Evolutionary conservation across 2,329 filamentous ascomycete genomes (phyloP).

Genomic region (Cladosporium sp.): DNA sequence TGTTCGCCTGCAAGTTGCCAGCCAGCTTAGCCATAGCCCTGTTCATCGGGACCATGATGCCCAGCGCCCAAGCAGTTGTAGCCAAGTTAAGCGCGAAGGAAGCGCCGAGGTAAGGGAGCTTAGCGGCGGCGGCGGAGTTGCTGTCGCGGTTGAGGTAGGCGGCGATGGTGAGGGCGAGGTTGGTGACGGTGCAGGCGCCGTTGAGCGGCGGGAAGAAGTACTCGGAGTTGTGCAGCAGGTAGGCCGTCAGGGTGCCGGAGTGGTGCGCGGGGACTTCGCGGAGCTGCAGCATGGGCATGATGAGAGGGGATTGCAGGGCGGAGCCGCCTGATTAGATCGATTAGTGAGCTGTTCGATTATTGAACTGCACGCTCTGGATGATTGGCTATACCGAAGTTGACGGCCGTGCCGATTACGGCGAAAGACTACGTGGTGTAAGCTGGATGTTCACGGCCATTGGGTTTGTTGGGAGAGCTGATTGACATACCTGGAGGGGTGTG

Average conservation of each 20-base stretch:
- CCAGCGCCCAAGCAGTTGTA: slow-evolving; percentile 26
- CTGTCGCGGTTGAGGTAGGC: slow-evolving; percentile 23
- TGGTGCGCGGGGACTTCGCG: slow-evolving; percentile 21
- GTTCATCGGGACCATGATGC: slow-evolving; percentile 29
- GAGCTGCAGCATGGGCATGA: slow-evolving; percentile 26
- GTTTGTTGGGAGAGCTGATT: background rate
- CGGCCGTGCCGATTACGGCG: slow-evolving; percentile 24
- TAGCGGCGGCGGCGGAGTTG: slow-evolving; percentile 16
- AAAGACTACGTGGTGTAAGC: slow-evolving; percentile 15
- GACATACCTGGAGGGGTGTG: slow-evolving; percentile 22
- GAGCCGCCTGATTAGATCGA: slow-evolving; percentile 18
- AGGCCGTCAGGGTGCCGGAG: slow-evolving; percentile 23
- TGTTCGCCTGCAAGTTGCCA: slow-evolving; percentile 19
- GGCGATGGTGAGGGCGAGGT: slow-evolving; percentile 23
- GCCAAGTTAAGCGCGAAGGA: slow-evolving; percentile 21
- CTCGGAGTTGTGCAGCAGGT: slow-evolving; percentile 27
- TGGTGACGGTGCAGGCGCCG: slow-evolving; percentile 25
- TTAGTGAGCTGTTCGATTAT: slow-evolving; percentile 11
- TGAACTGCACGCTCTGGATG: slow-evolving; percentile 11
- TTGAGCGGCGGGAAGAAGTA: slow-evolving; percentile 29
- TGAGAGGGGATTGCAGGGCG: slow-evolving; percentile 28
- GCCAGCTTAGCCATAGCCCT: slow-evolving; percentile 23
- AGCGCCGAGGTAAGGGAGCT: slow-evolving; percentile 21
- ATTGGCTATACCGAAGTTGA: slow-evolving; percentile 21
- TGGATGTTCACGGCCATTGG: background rate